Evolutionary conservation across 495 filamentous ascomycete genomes (phyloP), one percentile per base, ranked within the genome.

Genomic region (Aspergillus nidulans): DNA sequence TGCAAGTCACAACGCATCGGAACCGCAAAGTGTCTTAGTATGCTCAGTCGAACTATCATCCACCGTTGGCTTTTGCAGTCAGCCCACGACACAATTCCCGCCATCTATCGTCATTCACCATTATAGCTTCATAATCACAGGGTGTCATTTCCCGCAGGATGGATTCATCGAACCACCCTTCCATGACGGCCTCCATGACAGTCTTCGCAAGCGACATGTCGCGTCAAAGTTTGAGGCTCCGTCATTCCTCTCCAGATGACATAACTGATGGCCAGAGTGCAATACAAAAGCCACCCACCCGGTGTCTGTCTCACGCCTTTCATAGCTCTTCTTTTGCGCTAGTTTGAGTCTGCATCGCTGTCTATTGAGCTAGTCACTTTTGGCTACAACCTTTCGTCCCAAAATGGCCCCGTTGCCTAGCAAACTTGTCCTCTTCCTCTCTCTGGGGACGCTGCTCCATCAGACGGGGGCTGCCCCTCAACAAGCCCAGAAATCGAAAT

Each of bases 391-490:
- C 9, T 24, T 10, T 9, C 8, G 24, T 40, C 26, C 34, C 53
- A 49, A 42, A 12, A 56, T 56, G 53, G 36, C 36, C 5, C 53
- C 19, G 20, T 56, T n/a, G 23, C 12, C 39, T 20, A 56, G 36
- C 46, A 34, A 49, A 8, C 18, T 49, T 12, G 53, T 20, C 38
- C 26, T 56, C 19, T 24, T 43, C 21, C 28, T 56, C n/a, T 39
- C 38, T 7, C n/a, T 56, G 4, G 24, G 53, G 18, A 44, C 38
- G 21, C 28, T 56, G 26, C 25, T 56, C 7, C 45, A 49, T 32
- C 53, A 56, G 8, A 36, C 53, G 4, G 38, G 38, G 20, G 53
- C 53, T 43, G n/a, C 49, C 19, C 53, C 45, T 24, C 53, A 41
- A 49, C 44, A 36, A 23, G 19, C 15, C 8, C 47, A 25, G 7